phyloP scores from a whole-genome alignment of 768 basidiomycete genomes.

The Boletus patriciae region DNA sequence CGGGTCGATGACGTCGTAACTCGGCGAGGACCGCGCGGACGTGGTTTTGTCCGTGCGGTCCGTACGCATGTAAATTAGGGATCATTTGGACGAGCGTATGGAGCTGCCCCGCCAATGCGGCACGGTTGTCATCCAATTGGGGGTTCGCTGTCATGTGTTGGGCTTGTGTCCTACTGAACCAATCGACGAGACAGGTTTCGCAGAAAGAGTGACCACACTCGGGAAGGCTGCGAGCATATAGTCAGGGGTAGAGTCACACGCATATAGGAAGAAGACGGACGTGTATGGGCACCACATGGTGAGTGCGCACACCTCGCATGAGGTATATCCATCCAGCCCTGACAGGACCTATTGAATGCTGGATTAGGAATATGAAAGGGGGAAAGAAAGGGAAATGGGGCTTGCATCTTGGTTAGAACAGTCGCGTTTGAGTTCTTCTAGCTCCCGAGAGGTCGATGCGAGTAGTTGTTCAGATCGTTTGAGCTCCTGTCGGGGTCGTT shows the following conservation, averaged over 20 bases:
- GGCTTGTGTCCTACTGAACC: conserved; percentile 48
- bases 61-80: conserved; percentile 22
- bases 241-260: not conserved
- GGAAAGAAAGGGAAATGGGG: not conserved
- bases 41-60: conserved; percentile 16
- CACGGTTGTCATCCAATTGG: conserved; percentile 38
- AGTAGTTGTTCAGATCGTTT: conserved; percentile 7
- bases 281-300: conserved; percentile 68
- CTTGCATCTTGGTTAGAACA: conserved; percentile 10
- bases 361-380: not conserved
- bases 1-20: conserved; percentile 39
- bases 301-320: conserved; percentile 63
- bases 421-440: conserved; percentile 24
- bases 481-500: conserved; percentile 20
- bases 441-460: conserved; percentile 14
- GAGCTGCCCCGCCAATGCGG: conserved; percentile 17
- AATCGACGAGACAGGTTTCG: conserved; percentile 55
- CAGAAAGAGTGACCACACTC: conserved; percentile 76
- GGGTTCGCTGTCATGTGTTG: conserved; percentile 53
- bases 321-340: conserved; percentile 52
- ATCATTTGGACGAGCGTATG: conserved; percentile 20
- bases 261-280: conserved; percentile 40
- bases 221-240: conserved; percentile 44
- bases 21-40: conserved; percentile 19
- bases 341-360: conserved; percentile 36